Conservation (phyloP, 257 asterid genomes). For the Solanum tacnaense region DNA sequence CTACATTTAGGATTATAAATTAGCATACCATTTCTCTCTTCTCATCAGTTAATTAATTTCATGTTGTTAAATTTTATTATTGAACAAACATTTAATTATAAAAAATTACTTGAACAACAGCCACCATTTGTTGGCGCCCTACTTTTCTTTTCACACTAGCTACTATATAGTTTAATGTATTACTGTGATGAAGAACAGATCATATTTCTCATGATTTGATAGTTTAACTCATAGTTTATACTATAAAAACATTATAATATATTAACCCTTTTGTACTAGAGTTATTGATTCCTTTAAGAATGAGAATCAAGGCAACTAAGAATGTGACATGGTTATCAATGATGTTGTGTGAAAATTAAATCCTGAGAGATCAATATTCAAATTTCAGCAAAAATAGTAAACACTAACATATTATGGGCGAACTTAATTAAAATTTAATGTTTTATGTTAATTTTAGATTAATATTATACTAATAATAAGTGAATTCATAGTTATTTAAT, state of each 20-base stretch:
- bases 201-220: conserved; percentile 2
- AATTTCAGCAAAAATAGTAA: not conserved
- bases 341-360: not conserved
- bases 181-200: not conserved
- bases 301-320: not conserved
- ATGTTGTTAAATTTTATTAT: not conserved
- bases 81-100: not conserved
- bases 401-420: not conserved
- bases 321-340: not conserved
- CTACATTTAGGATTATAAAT: not conserved
- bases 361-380: not conserved
- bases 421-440: not conserved
- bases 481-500: not conserved
- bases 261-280: not conserved
- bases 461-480: not conserved
- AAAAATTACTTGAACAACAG: not conserved
- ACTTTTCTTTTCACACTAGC: not conserved
- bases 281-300: not conserved
- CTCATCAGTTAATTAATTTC: not conserved
- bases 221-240: not conserved
- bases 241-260: not conserved
- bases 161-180: not conserved
- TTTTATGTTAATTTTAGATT: not conserved
- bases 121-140: not conserved
- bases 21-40: not conserved